A percentile compares a stretch with the other conserved stretches of the same genome.
These are phyloP conservation scores for Yamagishiella unicocca DNA, from an alignment of 139 green algal genomes.

Conservation along the genomic window DNA sequence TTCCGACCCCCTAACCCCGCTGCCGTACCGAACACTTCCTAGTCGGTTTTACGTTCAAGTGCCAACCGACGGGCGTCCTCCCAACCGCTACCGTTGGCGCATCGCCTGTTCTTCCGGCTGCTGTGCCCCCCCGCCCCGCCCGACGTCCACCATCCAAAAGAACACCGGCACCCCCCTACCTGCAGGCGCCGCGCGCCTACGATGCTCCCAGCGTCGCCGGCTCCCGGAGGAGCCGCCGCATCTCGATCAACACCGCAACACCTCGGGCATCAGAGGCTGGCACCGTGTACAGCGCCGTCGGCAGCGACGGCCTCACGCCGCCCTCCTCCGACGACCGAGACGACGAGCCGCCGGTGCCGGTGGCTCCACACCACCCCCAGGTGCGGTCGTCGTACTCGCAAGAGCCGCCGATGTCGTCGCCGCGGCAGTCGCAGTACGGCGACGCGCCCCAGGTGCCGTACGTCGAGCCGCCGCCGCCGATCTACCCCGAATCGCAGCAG, in stretches of 20 bases:
- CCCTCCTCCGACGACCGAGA: not conserved
- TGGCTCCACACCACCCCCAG: not conserved
- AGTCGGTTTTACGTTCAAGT: no score
- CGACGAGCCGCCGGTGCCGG: not conserved
- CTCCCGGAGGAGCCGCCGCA: not conserved
- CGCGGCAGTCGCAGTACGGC: not conserved
- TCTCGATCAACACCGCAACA: not conserved
- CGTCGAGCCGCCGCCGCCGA: not conserved
- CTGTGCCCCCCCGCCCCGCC: no score
- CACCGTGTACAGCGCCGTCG: not conserved
- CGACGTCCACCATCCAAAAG: no score
- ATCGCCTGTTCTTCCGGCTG: no score
- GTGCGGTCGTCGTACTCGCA: not conserved
- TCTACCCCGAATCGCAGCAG: not conserved
- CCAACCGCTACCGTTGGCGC: no score
- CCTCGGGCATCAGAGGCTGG: not conserved
- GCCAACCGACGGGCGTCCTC: no score
- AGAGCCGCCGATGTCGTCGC: not conserved
- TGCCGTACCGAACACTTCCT: no score
- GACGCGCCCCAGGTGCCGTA: no score
- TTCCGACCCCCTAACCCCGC: no score
- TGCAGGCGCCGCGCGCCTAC: no score
- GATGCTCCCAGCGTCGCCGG: no score
- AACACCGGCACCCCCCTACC: no score
- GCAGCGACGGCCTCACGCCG: slow-evolving; percentile 1